Evolutionary conservation across 1,284 basidiomycete genomes (phyloP), one percentile per base, ranked within the genome.

Genomic region (Golubevia pallescens): DNA sequence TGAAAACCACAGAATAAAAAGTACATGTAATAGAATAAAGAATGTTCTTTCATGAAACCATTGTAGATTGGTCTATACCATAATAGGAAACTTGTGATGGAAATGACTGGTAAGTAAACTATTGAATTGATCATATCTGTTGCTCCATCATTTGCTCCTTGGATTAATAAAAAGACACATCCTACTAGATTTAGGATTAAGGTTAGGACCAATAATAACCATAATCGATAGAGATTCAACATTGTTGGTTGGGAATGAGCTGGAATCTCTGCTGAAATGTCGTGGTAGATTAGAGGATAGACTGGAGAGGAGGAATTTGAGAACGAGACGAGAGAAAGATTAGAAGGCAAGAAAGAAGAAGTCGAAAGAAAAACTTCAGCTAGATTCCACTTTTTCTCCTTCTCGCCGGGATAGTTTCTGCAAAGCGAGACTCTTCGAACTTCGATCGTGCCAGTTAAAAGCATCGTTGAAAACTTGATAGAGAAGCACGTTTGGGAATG

Each of bases 41-140:
- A 74, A 77, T 74, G 85, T 67, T 92, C 94, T 89, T 97, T 96
- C 91, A 94, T 94, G 88, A 94, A 95, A 58, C 93, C 95, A 78
- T 96, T 95, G 88, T 98, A 98, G 81, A 96, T 92, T 1, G 96
- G 95, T 78, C 94, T 90, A 86, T 94, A 95, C 94, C 95, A 97
- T 64, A 94, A 88, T 73, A 96, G 88, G 88, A 97, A 97, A 42
- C 94, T 94, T 56, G 91, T 86, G 56, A 90, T 87, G 4, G 90
- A 87, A 81, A 99, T 96, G 68, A 97, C 88, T 60, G 93, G 89
- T 55, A 95, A 73, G 85, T 97, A 97, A 64, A 94, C 93, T 81
- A 76, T 90, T 74, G 70, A 64, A 42, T 54, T 51, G 73, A 95
- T 91, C 61, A 94, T 87, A 85, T 94, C 93, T 75, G 90, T 90